These are phyloP conservation scores for Pythium biforme DNA, from an alignment of 352 stramenopile species.

Conservation along the genomic window DNA sequence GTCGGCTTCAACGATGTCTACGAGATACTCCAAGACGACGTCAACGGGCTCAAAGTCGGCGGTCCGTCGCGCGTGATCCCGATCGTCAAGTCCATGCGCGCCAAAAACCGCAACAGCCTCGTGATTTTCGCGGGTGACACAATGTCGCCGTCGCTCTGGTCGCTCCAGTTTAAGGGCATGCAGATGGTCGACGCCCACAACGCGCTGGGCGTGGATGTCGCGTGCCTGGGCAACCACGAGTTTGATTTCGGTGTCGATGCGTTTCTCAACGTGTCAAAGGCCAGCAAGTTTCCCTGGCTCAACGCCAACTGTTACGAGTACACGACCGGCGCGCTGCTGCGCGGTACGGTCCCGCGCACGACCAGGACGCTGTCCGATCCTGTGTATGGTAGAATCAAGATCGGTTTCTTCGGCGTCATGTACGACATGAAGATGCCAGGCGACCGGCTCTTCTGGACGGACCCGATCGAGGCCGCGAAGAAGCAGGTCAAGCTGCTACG, in stretches of 20 bases:
- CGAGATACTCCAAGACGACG: constrained; percentile 67
- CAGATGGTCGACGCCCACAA: constrained; percentile 82
- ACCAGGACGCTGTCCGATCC: constrained; percentile 47
- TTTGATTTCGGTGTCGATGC: constrained; percentile 79
- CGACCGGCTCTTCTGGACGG: constrained; percentile 62
- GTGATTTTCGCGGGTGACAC: constrained; percentile 81
- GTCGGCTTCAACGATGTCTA: constrained; percentile 82
- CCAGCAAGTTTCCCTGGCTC: constrained; percentile 65
- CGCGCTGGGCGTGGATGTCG: constrained; percentile 67
- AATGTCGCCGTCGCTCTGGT: constrained; percentile 81
- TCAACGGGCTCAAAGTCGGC: constrained; percentile 60
- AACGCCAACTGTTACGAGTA: constrained; percentile 76
- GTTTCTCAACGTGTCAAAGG: constrained; percentile 63
- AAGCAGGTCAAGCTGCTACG: constrained; percentile 39
- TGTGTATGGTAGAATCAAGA: constrained; percentile 43
- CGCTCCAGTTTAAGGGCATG: constrained; percentile 71
- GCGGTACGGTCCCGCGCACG: constrained; percentile 46
- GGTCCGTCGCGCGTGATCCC: constrained; percentile 70
- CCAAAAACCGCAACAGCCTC: constrained; percentile 59
- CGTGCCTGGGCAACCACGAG: constrained; percentile 77
- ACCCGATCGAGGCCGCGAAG: constrained; percentile 57
- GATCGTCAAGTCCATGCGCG: constrained; percentile 55
- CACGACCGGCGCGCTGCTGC: constrained; percentile 40
- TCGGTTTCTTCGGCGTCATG: constrained; percentile 76
- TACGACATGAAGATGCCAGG: constrained; percentile 70